Evolutionary conservation across 2,329 filamentous ascomycete genomes (phyloP).

Genomic region (Xylaria sp.): DNA sequence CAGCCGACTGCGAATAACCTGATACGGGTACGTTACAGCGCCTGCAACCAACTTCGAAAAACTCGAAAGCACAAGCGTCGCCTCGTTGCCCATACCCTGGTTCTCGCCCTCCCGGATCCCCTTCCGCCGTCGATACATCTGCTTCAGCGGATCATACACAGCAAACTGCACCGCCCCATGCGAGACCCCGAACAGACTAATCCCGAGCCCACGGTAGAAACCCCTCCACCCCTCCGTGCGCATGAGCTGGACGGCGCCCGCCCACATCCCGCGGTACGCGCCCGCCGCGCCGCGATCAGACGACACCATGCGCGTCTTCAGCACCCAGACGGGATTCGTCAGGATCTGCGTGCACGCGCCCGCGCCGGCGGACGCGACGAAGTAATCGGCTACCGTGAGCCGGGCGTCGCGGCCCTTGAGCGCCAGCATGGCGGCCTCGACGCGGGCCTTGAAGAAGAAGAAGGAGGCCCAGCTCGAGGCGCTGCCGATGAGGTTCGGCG

Average conservation of each 20-base stretch:
- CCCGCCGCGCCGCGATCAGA: constrained; percentile 68
- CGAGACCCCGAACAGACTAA: constrained; percentile 78
- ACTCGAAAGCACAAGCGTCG: constrained; percentile 76
- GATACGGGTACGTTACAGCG: constrained; percentile 89
- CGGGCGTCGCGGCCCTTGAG: constrained; percentile 25
- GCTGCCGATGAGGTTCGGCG: constrained; percentile 87
- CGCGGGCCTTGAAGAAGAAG: constrained; percentile 67
- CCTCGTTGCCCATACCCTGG: constrained; percentile 58
- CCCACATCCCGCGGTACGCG: constrained; percentile 73
- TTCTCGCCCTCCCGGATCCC: constrained; percentile 24
- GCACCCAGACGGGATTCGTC: constrained; percentile 96
- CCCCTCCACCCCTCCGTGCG: constrained; percentile 67
- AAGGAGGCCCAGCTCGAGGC: constrained; percentile 87
- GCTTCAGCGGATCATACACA: constrained; percentile 73
- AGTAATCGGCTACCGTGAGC: constrained; percentile 67
- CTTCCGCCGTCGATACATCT: constrained; percentile 42
- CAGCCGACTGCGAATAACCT: constrained; percentile 80
- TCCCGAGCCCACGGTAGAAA: constrained; percentile 81
- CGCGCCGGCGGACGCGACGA: constrained; percentile 64
- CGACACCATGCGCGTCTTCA: constrained; percentile 95
- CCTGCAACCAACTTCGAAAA: constrained; percentile 82
- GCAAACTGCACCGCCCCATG: constrained; percentile 96
- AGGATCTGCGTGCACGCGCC: constrained; percentile 72
- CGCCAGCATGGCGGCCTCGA: constrained; percentile 44
- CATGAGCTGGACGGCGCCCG: constrained; percentile 64